Base-by-base conservation (phyloP, 2,329 filamentous ascomycete species). In the Fusarium zealandicum region DNA sequence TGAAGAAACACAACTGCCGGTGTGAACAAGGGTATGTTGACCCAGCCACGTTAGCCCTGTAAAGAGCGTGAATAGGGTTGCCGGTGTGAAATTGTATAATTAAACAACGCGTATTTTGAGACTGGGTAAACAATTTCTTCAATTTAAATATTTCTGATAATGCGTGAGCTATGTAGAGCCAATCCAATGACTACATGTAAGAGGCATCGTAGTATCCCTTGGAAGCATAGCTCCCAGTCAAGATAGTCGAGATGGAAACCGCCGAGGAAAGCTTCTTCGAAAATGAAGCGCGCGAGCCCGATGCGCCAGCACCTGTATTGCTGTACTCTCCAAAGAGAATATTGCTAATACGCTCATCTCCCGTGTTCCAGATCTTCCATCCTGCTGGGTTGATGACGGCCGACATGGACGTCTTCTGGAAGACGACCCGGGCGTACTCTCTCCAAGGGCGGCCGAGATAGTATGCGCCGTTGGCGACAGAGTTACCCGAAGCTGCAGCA, bases 221-320 rank as follows among this genome's bases (percentile, higher is more conserved):
- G 2, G 47, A 59, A 13, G 63, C 35, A 33, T 66, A 65, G 37
- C 31, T 59, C 14, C 44, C 38, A 0, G 61, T 54, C 7, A 74
- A 50, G 0, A 74, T 66, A 9, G 65, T 64, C 1, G 60, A 49
- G 33, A 76, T 73, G 4, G 69, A 57, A 0, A 80, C 72, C 1
- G 76, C 50, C 0, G 67, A 52, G 18, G 55, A 59, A 14, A 80
- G 66, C 56, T 69, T 73, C 41, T 61, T 72, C 7, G 74, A 59
- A 11, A 66, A 66, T 1, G 50, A 46, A n/a, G 64, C 63, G 3
- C 63, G 60, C 49, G 75, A 78, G 31, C 71, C 74, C 9, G 82
- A 84, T 3, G 84, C 75, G 2, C 86, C 86, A 27, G 73, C 67
- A 1, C 86, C 86, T 1, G 77, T 78, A 70, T 89, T 89, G 16